Evolutionary conservation across 495 filamentous ascomycete genomes (phyloP).

Genomic region (Penicillium pulvis): DNA sequence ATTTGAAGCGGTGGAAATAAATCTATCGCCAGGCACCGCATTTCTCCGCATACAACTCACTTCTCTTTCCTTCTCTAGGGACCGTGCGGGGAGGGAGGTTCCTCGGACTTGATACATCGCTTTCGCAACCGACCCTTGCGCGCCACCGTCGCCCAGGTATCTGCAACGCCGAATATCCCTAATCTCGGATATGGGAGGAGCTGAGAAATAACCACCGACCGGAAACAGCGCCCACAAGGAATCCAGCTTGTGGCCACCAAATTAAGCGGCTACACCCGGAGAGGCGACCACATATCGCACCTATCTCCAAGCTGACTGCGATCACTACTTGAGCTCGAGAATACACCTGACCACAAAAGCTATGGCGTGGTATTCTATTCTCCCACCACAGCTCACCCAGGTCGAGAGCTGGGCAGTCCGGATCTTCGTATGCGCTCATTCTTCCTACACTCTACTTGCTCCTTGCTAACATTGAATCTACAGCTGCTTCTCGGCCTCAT

Average conservation of each 20-base stretch:
- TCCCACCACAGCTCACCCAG: conserved; percentile 55
- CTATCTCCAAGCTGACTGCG: not conserved
- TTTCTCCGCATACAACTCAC: conserved; percentile 6
- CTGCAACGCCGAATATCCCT: not conserved
- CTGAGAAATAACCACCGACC: not conserved
- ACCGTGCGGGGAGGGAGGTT: conserved; percentile 17
- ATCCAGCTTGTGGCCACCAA: not conserved
- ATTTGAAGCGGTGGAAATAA: not conserved
- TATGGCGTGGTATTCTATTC: conserved; percentile 69
- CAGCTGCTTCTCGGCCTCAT: conserved; percentile 66
- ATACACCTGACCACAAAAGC: not conserved
- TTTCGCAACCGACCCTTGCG: not conserved
- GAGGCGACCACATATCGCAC: not conserved
- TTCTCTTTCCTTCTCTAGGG: conserved; percentile 5
- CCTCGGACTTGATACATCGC: conserved; percentile 1
- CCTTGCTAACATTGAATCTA: conserved; percentile 1
- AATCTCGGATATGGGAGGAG: conserved; percentile 3
- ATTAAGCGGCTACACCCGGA: not conserved
- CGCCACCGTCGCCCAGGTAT: too few relatives aligned
- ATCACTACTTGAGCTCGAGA: not conserved
- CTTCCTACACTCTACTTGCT: conserved; percentile 5
- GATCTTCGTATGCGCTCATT: conserved; percentile 56
- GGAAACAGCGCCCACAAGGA: not conserved
- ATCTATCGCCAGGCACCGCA: conserved; percentile 5
- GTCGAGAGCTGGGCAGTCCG: conserved; percentile 66